These are phyloP conservation scores for Clavariopsis aquatica DNA, from an alignment of 495 filamentous ascomycete genomes.

Conservation along the genomic window DNA sequence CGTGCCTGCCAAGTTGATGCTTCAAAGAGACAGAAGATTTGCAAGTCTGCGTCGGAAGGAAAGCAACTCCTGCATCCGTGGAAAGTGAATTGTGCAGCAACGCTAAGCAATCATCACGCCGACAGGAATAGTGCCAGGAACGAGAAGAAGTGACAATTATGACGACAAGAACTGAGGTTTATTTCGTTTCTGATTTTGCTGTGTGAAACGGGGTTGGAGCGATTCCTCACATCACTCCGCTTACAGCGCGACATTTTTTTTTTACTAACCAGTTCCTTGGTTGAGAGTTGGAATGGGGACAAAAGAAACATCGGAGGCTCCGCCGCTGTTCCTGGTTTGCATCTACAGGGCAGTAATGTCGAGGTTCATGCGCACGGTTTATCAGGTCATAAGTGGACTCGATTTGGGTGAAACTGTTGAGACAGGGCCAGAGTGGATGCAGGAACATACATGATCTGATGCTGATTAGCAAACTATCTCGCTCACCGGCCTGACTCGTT, in stretches of 20 bases:
- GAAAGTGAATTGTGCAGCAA: neutral
- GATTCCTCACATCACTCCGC: neutral
- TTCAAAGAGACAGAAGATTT: neutral
- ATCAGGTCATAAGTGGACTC: neutral
- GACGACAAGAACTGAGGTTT: neutral
- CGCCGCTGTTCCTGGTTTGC: neutral
- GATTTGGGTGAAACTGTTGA: neutral
- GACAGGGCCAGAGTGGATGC: neutral
- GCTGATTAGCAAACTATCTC: neutral
- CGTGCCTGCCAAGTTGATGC: neutral
- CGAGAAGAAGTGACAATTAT: neutral
- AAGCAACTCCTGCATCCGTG: neutral
- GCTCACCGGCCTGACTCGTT: neutral
- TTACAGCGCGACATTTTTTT: neutral
- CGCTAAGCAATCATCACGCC: neutral
- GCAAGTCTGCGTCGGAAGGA: neutral
- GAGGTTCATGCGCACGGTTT: neutral
- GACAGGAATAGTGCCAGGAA: neutral
- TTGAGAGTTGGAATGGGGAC: neutral
- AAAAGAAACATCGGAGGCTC: neutral
- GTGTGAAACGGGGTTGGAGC: neutral
- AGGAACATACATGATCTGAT: neutral
- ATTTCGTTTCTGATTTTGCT: neutral
- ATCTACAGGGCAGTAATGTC: neutral
- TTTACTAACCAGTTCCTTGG: neutral